These are phyloP conservation scores for Auriscalpium orientale DNA, from an alignment of 768 basidiomycete genomes.

Conservation along the genomic window DNA sequence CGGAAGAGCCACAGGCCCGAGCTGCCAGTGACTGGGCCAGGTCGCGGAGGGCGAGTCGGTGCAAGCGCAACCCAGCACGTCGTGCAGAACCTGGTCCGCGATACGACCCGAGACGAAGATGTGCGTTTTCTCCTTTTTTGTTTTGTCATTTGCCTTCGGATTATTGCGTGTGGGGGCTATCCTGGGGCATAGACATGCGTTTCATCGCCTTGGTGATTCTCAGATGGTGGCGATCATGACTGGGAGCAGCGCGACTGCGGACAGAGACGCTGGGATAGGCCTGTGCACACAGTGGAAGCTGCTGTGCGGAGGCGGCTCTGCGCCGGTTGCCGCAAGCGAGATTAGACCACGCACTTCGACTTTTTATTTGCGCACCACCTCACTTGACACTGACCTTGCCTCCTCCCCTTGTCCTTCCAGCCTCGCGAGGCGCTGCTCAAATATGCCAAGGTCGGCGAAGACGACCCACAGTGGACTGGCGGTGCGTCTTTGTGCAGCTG, in stretches of 20 bases:
- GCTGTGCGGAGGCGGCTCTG: too few species aligned
- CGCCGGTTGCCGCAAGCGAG: too few species aligned
- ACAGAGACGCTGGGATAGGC: too few species aligned
- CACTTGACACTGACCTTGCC: not conserved
- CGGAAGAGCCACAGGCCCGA: conserved; percentile 90
- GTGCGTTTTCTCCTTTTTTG: conserved; percentile 47
- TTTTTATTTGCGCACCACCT: too few species aligned
- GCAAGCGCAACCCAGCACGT: conserved; percentile 96
- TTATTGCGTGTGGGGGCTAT: conserved; percentile 12
- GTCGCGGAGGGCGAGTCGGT: conserved; percentile 89
- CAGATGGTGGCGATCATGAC: not conserved
- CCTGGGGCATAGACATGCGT: conserved; percentile 1
- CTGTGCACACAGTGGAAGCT: too few species aligned
- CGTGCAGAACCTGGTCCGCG: conserved; percentile 89
- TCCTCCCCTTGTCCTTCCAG: conserved; percentile 36
- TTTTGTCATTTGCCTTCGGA: not conserved
- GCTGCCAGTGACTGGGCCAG: conserved; percentile 88
- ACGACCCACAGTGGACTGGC: conserved; percentile 77
- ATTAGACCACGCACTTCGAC: too few species aligned
- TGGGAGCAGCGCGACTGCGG: not conserved
- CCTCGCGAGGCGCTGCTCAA: conserved; percentile 95
- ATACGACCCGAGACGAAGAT: conserved; percentile 88
- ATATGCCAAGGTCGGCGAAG: conserved; percentile 72
- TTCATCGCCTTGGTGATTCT: not conserved
- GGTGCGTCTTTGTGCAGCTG: conserved; percentile 41